These are phyloP conservation scores for Poronia punctata DNA, from an alignment of 495 filamentous ascomycete genomes.

Conservation along the genomic window DNA sequence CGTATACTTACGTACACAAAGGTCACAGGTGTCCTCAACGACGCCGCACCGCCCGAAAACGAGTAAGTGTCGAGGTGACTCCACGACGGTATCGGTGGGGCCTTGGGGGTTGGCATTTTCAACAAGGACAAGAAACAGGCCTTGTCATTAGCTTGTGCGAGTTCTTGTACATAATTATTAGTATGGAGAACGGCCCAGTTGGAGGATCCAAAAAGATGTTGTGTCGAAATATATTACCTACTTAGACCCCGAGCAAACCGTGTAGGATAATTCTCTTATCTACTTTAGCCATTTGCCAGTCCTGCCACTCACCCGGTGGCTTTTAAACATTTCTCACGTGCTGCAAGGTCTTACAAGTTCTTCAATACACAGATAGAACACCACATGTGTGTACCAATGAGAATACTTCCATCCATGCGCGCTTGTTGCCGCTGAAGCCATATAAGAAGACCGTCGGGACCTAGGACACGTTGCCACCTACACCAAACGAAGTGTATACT, in stretches of 20 bases:
- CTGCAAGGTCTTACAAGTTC: slow-evolving; percentile 1
- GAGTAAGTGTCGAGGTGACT: no score
- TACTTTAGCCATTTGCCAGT: slow-evolving; percentile 10
- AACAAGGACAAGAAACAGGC: no score
- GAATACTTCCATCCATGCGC: not conserved
- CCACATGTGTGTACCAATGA: no score
- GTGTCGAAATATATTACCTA: slow-evolving; percentile 10
- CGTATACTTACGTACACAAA: no score
- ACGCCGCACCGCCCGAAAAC: no score
- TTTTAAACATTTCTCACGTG: slow-evolving; percentile 1
- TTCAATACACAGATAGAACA: no score
- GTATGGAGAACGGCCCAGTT: slow-evolving; percentile 11
- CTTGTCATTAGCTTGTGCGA: not conserved
- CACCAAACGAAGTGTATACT: no score
- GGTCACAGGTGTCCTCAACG: no score
- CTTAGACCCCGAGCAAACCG: slow-evolving; percentile 4
- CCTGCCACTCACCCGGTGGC: not conserved
- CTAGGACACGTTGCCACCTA: not conserved
- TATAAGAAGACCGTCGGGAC: slow-evolving; percentile 6
- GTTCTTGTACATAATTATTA: slow-evolving; percentile 8
- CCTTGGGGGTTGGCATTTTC: no score
- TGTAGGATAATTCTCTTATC: not conserved
- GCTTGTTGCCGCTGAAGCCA: slow-evolving; percentile 1
- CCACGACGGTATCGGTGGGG: no score
- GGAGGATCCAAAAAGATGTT: slow-evolving; percentile 5